Evolutionary conservation across 306 rosid genomes (phyloP), one percentile per base, ranked within the genome.

Genomic region (Gastrolobium villosum): DNA sequence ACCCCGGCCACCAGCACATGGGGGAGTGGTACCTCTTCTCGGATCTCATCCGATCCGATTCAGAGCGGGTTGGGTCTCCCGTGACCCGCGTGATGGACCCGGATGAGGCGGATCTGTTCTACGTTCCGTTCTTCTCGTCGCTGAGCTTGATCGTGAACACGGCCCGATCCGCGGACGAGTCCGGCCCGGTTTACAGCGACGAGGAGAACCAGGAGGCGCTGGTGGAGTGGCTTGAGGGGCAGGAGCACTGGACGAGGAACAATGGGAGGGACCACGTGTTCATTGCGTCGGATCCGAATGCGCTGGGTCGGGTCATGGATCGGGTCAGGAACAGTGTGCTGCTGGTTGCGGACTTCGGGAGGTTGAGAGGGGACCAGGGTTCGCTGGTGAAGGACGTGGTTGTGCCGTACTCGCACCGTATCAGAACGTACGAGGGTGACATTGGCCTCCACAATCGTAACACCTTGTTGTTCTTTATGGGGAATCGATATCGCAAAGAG

Each of bases 1-100:
- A 93, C 81, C 99, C 99, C 0, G 99, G 99, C 6, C 99, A 95
- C 77, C 98, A 93, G 83, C 96, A 93, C 83, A 95, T 95, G 99
- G 86, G 92, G 7, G 99, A 95, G 77, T 95, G 99, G 99, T 90
- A 90, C 76, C 81, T 95, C 7, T 95, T 82, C 82, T 10, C 74
- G 34, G 96, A 95, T 82, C 88, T 95, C 2, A 28, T 65, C 13
- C 85, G 90, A 53, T 82, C 92, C 60, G 89, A 86, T 0, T 78
- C 84, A 0, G 87, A 81, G 6, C 96, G 97, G 0, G 26, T 65
- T 0, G 92, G 86, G 7, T 93, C 96, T 5, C 86, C 96, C 0
- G 82, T 87, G 0, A 82, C 54, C 41, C 81, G 89, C 54, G 95
- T 89, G 0, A n/a, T 56, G 76, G 98, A 93, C 85, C 99, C 98